Base-by-base conservation (phyloP, 139 green algal species). In the Coelastrella sp. region DNA sequence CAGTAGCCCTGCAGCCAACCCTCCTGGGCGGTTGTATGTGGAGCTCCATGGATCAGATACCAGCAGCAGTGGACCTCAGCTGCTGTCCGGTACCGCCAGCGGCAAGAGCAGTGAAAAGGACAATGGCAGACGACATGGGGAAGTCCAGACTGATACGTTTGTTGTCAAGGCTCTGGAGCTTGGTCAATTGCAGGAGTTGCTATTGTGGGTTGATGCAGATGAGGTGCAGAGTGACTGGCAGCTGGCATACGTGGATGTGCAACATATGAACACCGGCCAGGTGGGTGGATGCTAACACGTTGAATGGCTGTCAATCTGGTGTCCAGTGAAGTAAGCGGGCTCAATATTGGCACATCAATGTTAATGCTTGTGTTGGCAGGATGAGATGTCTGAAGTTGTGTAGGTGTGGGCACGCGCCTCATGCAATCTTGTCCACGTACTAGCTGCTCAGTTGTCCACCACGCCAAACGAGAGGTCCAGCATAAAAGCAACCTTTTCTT, bases 201-300 rank as follows among this genome's bases (percentile, higher is more conserved):
- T 47, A 3, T n/a, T 94, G 68, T 96, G 95, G 88, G 93, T 96
- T 71, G 93, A 96, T 74, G 87, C 88, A 78, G 91, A 14, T 2
- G 92, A 90, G 0, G 13, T 92, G 10, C 83, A 86, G 4, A 56
- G 93, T 3, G 92, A 74, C n/a, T 98, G 96, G 95, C 92, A 96
- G 73, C 86, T 97, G 85, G 86, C 96, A 73, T 94, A 93, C 64
- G 91, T 96, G 13, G 93, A 97, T 83, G 93, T 98, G 61, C 90
- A 90, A 59, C 90, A 94, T 74, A 85, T 86, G 47, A 47, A 61
- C 20, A 91, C 84, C 7, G 81, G 85, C n/a, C 87, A 92, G 93
- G 94, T 96, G 64, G 73, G 92, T 76, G 68, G 14, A 47, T 47
- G 32, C 32, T 1, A 47, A 47, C 32, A n/a, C n/a, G n/a, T n/a